A percentile compares a stretch with the other conserved stretches of the same genome.
Evolutionary conservation across 768 basidiomycete genomes (phyloP).

Genomic region (Tulasnella sp.): DNA sequence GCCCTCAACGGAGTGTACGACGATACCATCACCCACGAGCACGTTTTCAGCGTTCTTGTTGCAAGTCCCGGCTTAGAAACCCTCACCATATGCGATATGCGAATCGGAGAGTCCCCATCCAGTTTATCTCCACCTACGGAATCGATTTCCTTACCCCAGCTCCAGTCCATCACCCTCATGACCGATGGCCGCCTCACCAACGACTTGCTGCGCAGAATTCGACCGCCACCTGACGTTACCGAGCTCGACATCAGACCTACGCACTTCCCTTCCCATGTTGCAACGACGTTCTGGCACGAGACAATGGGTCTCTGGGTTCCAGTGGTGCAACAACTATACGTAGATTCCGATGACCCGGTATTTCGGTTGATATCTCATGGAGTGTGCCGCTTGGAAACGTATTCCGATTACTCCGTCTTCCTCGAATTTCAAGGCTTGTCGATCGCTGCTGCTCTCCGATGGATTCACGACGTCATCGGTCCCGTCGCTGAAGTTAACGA

Average conservation of each 20-base stretch:
- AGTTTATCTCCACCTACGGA: neutral
- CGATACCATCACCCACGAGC: neutral
- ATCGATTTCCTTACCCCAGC: neutral
- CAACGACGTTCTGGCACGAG: neutral
- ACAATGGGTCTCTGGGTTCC: neutral
- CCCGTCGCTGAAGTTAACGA: neutral
- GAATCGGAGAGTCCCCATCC: neutral
- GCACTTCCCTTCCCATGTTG: neutral
- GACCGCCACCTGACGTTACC: neutral
- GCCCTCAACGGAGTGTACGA: neutral
- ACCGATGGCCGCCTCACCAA: neutral
- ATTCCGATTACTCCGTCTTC: neutral
- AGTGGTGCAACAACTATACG: neutral
- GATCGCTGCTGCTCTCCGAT: neutral
- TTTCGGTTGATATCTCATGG: neutral
- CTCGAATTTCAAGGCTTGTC: neutral
- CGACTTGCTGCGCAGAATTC: neutral
- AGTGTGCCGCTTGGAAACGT: neutral
- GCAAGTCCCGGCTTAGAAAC: neutral
- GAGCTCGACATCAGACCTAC: neutral
- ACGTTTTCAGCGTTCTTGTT: neutral
- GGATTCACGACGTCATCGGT: neutral
- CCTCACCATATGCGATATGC: neutral
- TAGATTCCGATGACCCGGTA: neutral
- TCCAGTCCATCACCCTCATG: neutral